Evolutionary conservation across 2,329 filamentous ascomycete genomes (phyloP), one percentile per base, ranked within the genome.

Genomic region (Colletotrichum sp.): DNA sequence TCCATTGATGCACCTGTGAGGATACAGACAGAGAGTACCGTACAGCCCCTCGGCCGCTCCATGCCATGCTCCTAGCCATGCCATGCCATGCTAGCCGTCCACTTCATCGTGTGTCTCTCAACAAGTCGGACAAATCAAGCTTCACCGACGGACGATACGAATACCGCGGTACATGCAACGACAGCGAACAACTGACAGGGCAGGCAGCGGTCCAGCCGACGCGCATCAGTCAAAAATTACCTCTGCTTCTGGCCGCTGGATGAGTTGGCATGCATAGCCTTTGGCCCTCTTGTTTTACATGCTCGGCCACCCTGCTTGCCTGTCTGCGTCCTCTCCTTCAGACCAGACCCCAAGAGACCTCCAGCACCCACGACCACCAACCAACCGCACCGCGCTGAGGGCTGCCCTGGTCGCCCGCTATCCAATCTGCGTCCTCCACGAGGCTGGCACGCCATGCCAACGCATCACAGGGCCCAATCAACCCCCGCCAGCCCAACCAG

Each of bases 371-470:
- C n/a, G n/a, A 52, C 44, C 44, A 13, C 44, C 44, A 52, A 22
- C 44, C 44, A 52, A 52, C 44, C 44, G 44, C 44, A 71, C 62
- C 52, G 55, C 63, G 34, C 64, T 34, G 52, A 59, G 55, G 32
- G n/a, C 39, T 34, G 30, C 63, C 77, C 72, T 65, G 68, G 69
- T 72, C 75, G 28, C 44, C 66, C 57, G 18, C 65, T 60, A 66
- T 73, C 78, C 78, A 79, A 79, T 79, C 72, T 75, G 68, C 77
- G 52, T 67, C 73, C 76, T 76, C 75, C 78, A 79, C 78, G 77
- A 78, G 62, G 75, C 66, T 69, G 70, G 68, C 72, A 74, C 68
- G 70, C 67, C 72, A 74, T 78, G 77, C 72, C 77, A 78, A 74
- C 77, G 34, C 77, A 78, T 76, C 77, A 72, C 73, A 73, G 66